phyloP scores from a whole-genome alignment of 805 yeast species.

The Pichia cephalocereana region DNA sequence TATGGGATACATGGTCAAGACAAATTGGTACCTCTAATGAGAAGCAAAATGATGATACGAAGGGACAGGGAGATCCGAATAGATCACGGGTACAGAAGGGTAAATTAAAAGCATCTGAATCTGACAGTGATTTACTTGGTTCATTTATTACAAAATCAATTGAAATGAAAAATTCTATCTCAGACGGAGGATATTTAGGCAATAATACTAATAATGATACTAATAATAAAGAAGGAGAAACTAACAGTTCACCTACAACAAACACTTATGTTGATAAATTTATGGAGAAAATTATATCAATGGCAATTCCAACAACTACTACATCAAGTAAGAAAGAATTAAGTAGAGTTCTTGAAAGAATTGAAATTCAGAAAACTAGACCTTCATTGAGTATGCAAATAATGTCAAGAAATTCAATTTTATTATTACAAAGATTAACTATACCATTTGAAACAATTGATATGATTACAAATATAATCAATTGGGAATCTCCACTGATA shows the following conservation, averaged over 20 bases:
- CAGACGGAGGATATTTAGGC: neutral
- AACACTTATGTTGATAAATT: slow-evolving; percentile 50
- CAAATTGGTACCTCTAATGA: neutral
- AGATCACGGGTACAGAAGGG: no score
- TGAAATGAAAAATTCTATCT: neutral
- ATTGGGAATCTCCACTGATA: slow-evolving; percentile 56
- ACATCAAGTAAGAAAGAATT: slow-evolving; percentile 33
- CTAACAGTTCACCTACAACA: neutral
- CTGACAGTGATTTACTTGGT: no score
- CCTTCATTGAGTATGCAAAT: slow-evolving; percentile 63
- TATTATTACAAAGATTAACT: slow-evolving; percentile 53
- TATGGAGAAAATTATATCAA: slow-evolving; percentile 58
- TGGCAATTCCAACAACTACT: slow-evolving; percentile 62
- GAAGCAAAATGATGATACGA: neutral
- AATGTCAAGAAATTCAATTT: slow-evolving; percentile 60
- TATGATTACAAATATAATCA: slow-evolving; percentile 40
- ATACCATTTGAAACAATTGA: slow-evolving; percentile 56
- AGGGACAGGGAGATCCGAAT: neutral
- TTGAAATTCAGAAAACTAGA: slow-evolving; percentile 50
- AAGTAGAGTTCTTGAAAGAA: slow-evolving; percentile 36
- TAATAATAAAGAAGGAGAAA: neutral
- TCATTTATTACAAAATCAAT: neutral
- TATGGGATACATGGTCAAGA: slow-evolving; percentile 12
- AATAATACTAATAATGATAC: neutral
- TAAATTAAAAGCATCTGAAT: no score